Percentiles rank a stretch among this genome's conserved stretches.
phyloP scores from a whole-genome alignment of 805 yeast species.

The Yamadazyma olivae region DNA sequence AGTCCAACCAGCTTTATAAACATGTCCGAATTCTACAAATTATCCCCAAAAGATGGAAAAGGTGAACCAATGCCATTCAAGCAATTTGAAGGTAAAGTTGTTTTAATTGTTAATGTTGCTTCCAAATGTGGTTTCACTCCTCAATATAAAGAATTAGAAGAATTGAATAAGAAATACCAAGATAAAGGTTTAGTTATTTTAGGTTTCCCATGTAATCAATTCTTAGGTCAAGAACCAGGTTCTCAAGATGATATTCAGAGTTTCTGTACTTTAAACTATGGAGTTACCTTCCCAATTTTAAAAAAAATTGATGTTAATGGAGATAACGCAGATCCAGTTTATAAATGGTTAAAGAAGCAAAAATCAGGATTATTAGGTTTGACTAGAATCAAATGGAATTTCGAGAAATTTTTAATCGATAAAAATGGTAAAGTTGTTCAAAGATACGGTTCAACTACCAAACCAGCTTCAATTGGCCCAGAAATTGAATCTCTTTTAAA shows the following conservation, averaged over 20 bases:
- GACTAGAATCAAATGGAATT: conserved; percentile 44
- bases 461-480: conserved; percentile 30
- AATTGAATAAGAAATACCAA: conserved; percentile 37
- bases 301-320: conserved; percentile 91
- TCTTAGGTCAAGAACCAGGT: conserved; percentile 43
- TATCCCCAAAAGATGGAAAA: conserved; percentile 36
- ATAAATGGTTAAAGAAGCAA: conserved; percentile 64
- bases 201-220: conserved; percentile 47
- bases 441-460: conserved; percentile 66
- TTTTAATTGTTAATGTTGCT: conserved; percentile 45
- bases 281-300: conserved; percentile 88
- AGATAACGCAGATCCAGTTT: conserved; percentile 72
- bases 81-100: conserved; percentile 44
- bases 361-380: conserved; percentile 47
- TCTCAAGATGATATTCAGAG: conserved; percentile 56
- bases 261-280: conserved; percentile 78
- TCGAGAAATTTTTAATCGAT: conserved; percentile 42
- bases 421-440: conserved; percentile 40
- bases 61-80: conserved; percentile 36
- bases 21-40: conserved; percentile 39
- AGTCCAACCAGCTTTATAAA: no score
- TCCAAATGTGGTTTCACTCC: conserved; percentile 44
- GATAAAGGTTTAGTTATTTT: conserved; percentile 34
- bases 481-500: conserved; percentile 58
- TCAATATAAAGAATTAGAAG: conserved; percentile 41